phyloP scores from a whole-genome alignment of 192 early-diverging fungal species.

The Spinellus fusiger region DNA sequence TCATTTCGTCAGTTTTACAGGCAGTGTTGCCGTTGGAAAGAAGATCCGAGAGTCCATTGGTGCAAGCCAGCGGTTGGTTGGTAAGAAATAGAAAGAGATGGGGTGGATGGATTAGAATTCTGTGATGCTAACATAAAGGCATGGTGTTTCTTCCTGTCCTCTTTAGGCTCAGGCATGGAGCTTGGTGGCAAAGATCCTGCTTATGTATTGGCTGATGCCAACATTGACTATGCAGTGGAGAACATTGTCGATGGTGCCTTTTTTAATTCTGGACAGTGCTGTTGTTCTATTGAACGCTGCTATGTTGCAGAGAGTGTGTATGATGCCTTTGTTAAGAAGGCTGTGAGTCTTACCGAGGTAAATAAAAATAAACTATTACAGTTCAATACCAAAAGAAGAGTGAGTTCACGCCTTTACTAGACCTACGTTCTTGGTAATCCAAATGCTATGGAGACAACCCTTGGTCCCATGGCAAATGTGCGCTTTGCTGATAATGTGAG shows the following conservation, averaged over 20 bases:
- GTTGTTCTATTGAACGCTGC: conserved; percentile 74
- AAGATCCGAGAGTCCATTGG: conserved; percentile 43
- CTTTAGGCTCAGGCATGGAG: conserved; percentile 62
- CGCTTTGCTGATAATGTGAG: conserved; percentile 66
- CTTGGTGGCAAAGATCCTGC: conserved; percentile 85
- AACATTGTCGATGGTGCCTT: conserved; percentile 75
- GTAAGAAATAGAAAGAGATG: conserved; percentile 25
- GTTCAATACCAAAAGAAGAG: not conserved
- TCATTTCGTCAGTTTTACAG: conserved; percentile 71
- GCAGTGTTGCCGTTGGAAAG: conserved; percentile 64
- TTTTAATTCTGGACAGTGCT: conserved; percentile 80
- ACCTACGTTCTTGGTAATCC: conserved; percentile 69
- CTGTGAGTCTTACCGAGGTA: conserved; percentile 50
- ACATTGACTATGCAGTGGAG: conserved; percentile 66
- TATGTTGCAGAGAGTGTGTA: conserved; percentile 73
- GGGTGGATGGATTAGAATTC: too few relatives aligned
- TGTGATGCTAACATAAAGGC: conserved; percentile 7
- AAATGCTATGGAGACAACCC: conserved; percentile 47
- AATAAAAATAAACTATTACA: not conserved
- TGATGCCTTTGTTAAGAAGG: conserved; percentile 61
- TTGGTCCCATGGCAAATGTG: conserved; percentile 71
- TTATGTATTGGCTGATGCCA: conserved; percentile 67
- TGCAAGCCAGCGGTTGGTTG: conserved; percentile 54
- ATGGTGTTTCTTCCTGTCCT: not conserved
- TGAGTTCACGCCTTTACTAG: conserved; percentile 9